Conservation (phyloP, 352 stramenopile species). For the Elongisporangium senticosum region DNA sequence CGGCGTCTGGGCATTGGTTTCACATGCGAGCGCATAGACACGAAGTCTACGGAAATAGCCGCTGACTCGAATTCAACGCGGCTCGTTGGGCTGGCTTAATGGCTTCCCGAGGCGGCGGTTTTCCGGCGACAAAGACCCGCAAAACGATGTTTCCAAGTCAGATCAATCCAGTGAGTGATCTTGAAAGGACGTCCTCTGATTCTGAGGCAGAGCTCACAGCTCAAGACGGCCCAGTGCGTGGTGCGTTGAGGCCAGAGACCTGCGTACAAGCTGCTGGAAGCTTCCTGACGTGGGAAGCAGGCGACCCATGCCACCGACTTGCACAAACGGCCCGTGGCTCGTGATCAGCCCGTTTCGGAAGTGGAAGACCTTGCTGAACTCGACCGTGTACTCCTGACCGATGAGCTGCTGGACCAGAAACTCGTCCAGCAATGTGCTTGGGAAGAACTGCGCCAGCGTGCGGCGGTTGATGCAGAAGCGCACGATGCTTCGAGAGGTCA, state of each 20-base stretch:
- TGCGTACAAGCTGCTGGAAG: not conserved
- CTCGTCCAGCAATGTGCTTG: constrained; percentile 45
- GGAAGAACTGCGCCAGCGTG: constrained; percentile 45
- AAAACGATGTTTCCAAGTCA: not conserved
- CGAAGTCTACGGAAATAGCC: too few species aligned
- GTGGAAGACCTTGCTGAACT: constrained; percentile 72
- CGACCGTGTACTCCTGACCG: constrained; percentile 47
- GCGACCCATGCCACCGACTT: not conserved
- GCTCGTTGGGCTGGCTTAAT: too few species aligned
- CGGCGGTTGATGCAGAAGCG: constrained; percentile 36
- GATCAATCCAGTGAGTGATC: not conserved
- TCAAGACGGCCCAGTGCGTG: not conserved
- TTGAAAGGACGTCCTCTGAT: not conserved
- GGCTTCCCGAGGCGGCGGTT: too few species aligned
- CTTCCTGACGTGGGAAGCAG: not conserved
- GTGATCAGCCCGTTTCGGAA: constrained; percentile 21
- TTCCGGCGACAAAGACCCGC: not conserved
- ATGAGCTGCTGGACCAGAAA: constrained; percentile 42
- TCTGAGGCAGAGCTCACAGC: not conserved
- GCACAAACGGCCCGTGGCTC: not conserved
- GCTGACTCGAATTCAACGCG: too few species aligned
- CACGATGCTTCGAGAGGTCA: constrained; percentile 28
- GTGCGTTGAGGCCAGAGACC: not conserved
- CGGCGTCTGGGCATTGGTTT: too few species aligned
- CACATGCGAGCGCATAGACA: too few species aligned